Evolutionary conservation across 129 eudicot species (phyloP).

Genomic region (Helichrysum umbraculigerum): DNA sequence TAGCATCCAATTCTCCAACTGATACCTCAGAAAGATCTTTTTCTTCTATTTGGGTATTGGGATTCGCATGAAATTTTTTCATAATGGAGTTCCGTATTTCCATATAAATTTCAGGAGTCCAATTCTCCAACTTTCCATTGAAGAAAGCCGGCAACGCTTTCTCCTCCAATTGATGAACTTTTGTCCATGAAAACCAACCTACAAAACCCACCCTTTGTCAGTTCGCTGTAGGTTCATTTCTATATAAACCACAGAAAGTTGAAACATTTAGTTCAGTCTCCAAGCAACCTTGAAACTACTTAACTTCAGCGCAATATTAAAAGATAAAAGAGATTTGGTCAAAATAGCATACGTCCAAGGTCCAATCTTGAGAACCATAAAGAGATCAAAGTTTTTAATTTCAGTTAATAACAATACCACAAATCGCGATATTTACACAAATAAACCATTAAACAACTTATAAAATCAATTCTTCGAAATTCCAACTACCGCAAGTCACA

Average conservation of each 20-base stretch:
- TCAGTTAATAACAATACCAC: not conserved
- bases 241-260: slow-evolving; percentile 1
- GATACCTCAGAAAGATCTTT: slow-evolving; percentile 77
- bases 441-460: not conserved
- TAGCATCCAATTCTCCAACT: slow-evolving; percentile 68
- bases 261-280: not conserved
- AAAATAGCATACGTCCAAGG: not conserved
- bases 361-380: not conserved
- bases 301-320: not conserved
- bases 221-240: slow-evolving; percentile 2
- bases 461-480: not conserved
- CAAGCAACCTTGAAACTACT: not conserved
- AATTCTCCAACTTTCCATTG: slow-evolving; percentile 70
- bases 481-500: not conserved
- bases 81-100: slow-evolving; percentile 85
- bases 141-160: slow-evolving; percentile 77
- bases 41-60: slow-evolving; percentile 41
- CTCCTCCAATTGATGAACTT: slow-evolving; percentile 80
- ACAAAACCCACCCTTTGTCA: slow-evolving; percentile 14
- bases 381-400: not conserved
- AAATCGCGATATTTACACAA: not conserved
- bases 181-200: slow-evolving; percentile 99
- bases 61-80: slow-evolving; percentile 62
- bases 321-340: not conserved
- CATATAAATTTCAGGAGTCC: slow-evolving; percentile 74